Base-by-base conservation (phyloP, 805 yeast species). In the Ogataea angusta region DNA sequence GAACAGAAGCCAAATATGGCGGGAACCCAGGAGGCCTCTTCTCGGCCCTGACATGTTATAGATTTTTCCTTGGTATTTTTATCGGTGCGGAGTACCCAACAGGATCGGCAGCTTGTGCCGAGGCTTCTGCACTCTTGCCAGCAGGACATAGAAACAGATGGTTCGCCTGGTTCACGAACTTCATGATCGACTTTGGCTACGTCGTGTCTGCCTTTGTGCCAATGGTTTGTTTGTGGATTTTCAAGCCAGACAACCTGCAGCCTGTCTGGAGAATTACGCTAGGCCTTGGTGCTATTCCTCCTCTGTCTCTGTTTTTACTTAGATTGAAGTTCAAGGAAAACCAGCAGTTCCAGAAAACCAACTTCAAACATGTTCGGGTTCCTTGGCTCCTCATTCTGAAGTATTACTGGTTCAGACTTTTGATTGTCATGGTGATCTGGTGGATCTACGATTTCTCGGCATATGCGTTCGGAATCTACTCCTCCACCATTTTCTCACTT, bases 51-150 rank as follows among this genome's bases (percentile, higher is more conserved):
- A 86, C 95, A 7, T 83, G 82, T 8, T 87, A 83, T 62, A 76
- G 98, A 63, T 86, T 86, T 63, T 82, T 90, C 64, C 67, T 90
- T 37, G 98, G 98, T 66, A 70, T 87, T 49, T 95, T 90, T 54
- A 85, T 91, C 53, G 98, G 98, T 54, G 90, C 95, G 36, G 98
- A 90, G 66, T 90, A 90, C 59, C 96, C 96, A 34, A 83, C 95
- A 10, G 90, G 96, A 32, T 83, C 95, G 7, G 91, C 90, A 14
- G 95, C 95, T 26, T 87, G 95, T 52, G 89, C 96, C 21, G 97
- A 90, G 64, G 93, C 95, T 28, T 80, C 95, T 33, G 80, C 85
- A 42, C 66, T 77, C 47, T 68, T 89, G 52, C 85, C 90, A 13
- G 72, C 78, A n/a, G 95, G 95, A 43, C 73, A 75, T 45, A 82